Percentiles rank a stretch among this genome's conserved stretches.
phyloP scores from a whole-genome alignment of 164 flowering plant species.

The Malania oleifera region DNA sequence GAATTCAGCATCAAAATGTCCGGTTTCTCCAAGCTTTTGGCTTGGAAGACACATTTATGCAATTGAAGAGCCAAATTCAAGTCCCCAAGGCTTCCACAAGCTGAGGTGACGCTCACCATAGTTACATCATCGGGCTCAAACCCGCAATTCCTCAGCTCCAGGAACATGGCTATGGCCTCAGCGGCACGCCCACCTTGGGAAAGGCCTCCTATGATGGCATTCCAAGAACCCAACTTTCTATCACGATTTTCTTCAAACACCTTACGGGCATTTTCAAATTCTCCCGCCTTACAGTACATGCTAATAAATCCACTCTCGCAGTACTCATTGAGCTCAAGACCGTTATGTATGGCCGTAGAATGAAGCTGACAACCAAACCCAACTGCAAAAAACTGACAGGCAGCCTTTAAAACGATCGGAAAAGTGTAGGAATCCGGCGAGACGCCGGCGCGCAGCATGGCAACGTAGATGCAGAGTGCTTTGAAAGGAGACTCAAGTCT shows the following conservation, averaged over 20 bases:
- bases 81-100: constrained; percentile 60
- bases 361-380: constrained; percentile 39
- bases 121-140: constrained; percentile 56
- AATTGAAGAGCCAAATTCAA: constrained; percentile 50
- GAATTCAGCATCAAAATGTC: constrained; percentile 48
- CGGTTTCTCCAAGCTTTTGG: constrained; percentile 23
- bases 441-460: constrained; percentile 43
- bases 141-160: constrained; percentile 38
- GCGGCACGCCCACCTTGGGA: constrained; percentile 44
- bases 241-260: constrained; percentile 52
- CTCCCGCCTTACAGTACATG: constrained; percentile 41
- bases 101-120: constrained; percentile 54
- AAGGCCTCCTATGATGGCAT: constrained; percentile 50
- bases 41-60: constrained; percentile 55
- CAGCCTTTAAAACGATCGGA: constrained; percentile 51
- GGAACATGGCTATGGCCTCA: constrained; percentile 41
- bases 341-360: constrained; percentile 25
- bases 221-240: constrained; percentile 64
- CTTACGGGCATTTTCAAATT: constrained; percentile 40
- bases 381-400: constrained; percentile 22
- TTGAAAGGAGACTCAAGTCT: constrained; percentile 28
- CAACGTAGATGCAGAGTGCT: constrained; percentile 30
- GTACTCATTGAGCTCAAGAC: constrained; percentile 40
- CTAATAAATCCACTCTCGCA: constrained; percentile 59
- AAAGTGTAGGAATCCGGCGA: constrained; percentile 52